A percentile compares a stretch with the other conserved stretches of the same genome.
Evolutionary conservation across 371 early-diverging fungal genomes (phyloP).

Genomic region (Scutellospora calospora): DNA sequence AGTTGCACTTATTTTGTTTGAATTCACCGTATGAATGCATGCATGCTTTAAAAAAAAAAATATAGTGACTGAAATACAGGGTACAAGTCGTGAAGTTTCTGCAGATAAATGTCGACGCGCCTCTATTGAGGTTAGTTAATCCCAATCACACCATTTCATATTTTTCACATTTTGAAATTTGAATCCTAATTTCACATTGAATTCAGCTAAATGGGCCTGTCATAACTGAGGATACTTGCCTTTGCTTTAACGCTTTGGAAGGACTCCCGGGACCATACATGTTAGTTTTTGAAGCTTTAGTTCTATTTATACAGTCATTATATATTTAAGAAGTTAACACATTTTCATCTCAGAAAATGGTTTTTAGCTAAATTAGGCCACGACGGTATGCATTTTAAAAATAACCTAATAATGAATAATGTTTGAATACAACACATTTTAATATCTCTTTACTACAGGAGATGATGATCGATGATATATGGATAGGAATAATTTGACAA

Average conservation of each 20-base stretch:
- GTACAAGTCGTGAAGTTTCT: conserved; percentile 77
- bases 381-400: conserved; percentile 53
- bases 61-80: conserved; percentile 91
- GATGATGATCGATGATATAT: too few species aligned
- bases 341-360: conserved; percentile 82
- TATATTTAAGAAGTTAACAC: background rate
- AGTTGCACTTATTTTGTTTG: too few species aligned
- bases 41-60: too few species aligned
- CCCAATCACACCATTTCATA: background rate
- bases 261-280: conserved; percentile 93
- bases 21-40: too few species aligned
- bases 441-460: too few species aligned
- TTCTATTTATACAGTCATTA: background rate
- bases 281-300: conserved; percentile 50
- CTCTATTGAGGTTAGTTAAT: conserved; percentile 62
- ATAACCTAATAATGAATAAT: too few species aligned
- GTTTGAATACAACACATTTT: too few species aligned
- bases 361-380: conserved; percentile 86
- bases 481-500: too few species aligned
- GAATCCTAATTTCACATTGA: conserved; percentile 37
- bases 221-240: conserved; percentile 93
- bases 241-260: conserved; percentile 93
- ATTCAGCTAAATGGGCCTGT: conserved; percentile 81
- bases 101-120: conserved; percentile 82
- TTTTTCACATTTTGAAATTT: background rate